Evolutionary conservation across 2,329 filamentous ascomycete species (phyloP).

Genomic region (Cladosporium sp.): DNA sequence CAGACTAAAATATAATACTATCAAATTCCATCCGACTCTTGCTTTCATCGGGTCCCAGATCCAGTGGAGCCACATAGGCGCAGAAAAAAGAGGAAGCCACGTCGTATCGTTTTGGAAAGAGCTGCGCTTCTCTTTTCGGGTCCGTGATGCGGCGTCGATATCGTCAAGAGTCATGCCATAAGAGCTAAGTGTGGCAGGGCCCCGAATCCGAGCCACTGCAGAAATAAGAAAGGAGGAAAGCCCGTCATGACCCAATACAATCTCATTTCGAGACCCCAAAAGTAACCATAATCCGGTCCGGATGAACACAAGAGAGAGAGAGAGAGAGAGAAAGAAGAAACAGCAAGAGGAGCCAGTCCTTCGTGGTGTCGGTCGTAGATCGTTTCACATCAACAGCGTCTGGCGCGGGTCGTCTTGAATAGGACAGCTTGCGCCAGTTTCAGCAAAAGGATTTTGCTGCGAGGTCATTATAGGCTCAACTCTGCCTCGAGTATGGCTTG

Average conservation of each 20-base stretch:
- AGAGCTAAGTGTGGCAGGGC: neutral
- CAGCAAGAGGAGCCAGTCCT: neutral
- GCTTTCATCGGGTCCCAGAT: neutral
- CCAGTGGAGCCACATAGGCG: neutral
- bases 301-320: neutral
- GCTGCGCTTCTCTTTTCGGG: neutral
- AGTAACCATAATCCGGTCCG: neutral
- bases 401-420: neutral
- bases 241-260: neutral
- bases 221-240: neutral
- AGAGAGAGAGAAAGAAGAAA: neutral
- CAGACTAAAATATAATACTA: neutral
- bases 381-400: conserved; percentile 4
- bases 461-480: neutral
- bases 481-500: conserved; percentile 75
- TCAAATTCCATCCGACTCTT: neutral
- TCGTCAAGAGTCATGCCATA: neutral
- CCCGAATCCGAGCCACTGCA: neutral
- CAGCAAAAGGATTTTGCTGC: neutral
- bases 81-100: too few relatives aligned
- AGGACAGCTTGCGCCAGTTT: neutral
- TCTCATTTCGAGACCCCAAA: neutral
- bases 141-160: neutral
- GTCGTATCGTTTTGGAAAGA: too few relatives aligned
- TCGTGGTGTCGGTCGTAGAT: neutral